Percentiles rank a stretch among this genome's conserved stretches.
Conservation (phyloP, 2,329 filamentous ascomycete genomes). For the Hypomyces rosellus region DNA sequence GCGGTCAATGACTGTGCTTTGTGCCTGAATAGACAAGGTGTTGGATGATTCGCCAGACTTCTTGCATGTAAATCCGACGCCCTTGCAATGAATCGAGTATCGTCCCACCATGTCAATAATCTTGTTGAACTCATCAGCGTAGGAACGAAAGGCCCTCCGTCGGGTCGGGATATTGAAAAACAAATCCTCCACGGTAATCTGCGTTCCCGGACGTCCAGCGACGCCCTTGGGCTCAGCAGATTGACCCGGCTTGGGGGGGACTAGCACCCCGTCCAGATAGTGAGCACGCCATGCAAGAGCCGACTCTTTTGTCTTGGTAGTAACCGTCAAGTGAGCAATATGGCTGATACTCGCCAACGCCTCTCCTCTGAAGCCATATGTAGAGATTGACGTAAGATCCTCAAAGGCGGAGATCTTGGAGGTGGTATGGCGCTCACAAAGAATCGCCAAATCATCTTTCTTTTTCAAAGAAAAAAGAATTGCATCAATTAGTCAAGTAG, state of each 20-base stretch:
- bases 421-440: slow-evolving; percentile 94
- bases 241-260: slow-evolving; percentile 81
- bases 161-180: slow-evolving; percentile 95
- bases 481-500: not conserved
- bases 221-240: slow-evolving; percentile 77
- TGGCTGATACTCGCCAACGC: slow-evolving; percentile 96
- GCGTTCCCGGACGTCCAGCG: slow-evolving; percentile 82
- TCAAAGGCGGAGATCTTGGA: slow-evolving; percentile 94
- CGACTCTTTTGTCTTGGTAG: slow-evolving; percentile 85
- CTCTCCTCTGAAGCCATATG: slow-evolving; percentile 97
- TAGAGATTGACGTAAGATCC: slow-evolving; percentile 81
- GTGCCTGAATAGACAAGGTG: slow-evolving; percentile 71
- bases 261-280: slow-evolving; percentile 76
- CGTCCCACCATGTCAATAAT: slow-evolving; percentile 91
- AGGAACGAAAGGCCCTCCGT: slow-evolving; percentile 80
- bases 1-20: slow-evolving; percentile 67
- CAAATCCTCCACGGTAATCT: slow-evolving; percentile 92
- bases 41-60: slow-evolving; percentile 85
- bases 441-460: slow-evolving; percentile 84
- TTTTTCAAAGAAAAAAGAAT: too few species aligned
- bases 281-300: slow-evolving; percentile 85
- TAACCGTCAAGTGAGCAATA: slow-evolving; percentile 91
- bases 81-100: slow-evolving; percentile 84
- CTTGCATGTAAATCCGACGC: slow-evolving; percentile 94
- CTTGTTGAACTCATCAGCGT: slow-evolving; percentile 94